Evolutionary conservation across 192 early-diverging fungal genomes (phyloP), one percentile per base, ranked within the genome.

Genomic region (Helicostylum pulchrum): DNA sequence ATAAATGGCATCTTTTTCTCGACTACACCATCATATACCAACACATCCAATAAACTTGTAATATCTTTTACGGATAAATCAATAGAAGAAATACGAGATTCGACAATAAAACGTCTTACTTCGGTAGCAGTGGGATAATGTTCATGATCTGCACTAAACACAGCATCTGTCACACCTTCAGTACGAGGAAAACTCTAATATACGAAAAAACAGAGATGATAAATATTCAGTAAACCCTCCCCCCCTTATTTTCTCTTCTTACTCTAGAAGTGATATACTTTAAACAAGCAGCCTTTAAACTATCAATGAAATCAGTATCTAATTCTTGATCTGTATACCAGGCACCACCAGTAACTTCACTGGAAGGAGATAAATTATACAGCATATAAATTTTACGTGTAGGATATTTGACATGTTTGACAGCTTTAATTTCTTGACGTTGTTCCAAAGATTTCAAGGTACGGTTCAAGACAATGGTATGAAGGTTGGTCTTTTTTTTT

Each of bases 271-370:
- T 72, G 32, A 96, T 92, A 62, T 80, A 90, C 63, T 89, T 86
- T 77, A 90, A 87, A 67, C 85, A 87, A 63, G 85, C 83, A 2
- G 73, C 62, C 31, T 86, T 81, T 21, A 98, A 66, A 61, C 82
- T 83, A 36, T 94, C 88, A 59, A 97, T 94, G 70, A 97, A 98
- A 21, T 93, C 89, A 4, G 82, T 83, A 80, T 96, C 94, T 67
- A 97, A 77, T 64, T 93, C 91, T 57, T 94, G 87, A 78, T 95
- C 93, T 6, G 91, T 93, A 71, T 91, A 98, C 90, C 91, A 98
- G 8, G 90, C 84, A 9, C 94, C 93, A 63, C 95, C 95, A 12
- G 94, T 95, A 23, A 97, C 79, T 52, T 96, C 94, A 19, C 81
- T 80, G 6, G 90, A 93, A 4, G 94, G 94, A 4, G 83, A 82